Conservation (phyloP, 768 basidiomycete species). For the Psilocybe sp. region DNA sequence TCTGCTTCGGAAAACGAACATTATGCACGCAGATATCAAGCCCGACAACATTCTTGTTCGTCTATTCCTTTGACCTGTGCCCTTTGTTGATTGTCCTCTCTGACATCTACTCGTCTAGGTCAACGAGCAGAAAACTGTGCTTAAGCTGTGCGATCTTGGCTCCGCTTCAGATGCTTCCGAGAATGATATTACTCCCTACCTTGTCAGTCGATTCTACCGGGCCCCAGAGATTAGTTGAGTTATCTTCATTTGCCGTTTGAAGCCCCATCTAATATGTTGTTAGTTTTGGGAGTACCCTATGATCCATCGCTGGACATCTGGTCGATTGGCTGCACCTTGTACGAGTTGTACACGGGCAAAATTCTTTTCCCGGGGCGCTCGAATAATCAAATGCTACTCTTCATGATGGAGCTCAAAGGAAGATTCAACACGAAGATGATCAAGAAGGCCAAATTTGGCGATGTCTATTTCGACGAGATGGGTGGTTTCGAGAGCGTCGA, state of each 20-base stretch:
- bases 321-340: slow-evolving; percentile 98
- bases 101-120: slow-evolving; percentile 49
- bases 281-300: slow-evolving; percentile 94
- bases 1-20: slow-evolving; percentile 81
- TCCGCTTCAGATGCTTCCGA: slow-evolving; percentile 93
- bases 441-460: slow-evolving; percentile 91
- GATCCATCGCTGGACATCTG: slow-evolving; percentile 93
- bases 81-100: neutral
- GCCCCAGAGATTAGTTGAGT: slow-evolving; percentile 95
- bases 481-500: slow-evolving; percentile 84
- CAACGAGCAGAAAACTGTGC: slow-evolving; percentile 87
- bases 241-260: slow-evolving; percentile 1
- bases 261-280: slow-evolving; percentile 7
- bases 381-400: slow-evolving; percentile 96
- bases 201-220: slow-evolving; percentile 96
- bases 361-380: slow-evolving; percentile 95
- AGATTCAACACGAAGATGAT: slow-evolving; percentile 92
- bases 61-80: slow-evolving; percentile 12
- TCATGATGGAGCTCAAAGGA: slow-evolving; percentile 98
- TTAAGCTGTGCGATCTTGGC: slow-evolving; percentile 97
- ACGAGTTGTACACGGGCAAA: slow-evolving; percentile 93
- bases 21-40: slow-evolving; percentile 99
- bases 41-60: slow-evolving; percentile 95
- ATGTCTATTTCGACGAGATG: slow-evolving; percentile 91
- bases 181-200: slow-evolving; percentile 96